Evolutionary conservation across 768 basidiomycete genomes (phyloP).

Genomic region (Hemileccinum rubropunctum): DNA sequence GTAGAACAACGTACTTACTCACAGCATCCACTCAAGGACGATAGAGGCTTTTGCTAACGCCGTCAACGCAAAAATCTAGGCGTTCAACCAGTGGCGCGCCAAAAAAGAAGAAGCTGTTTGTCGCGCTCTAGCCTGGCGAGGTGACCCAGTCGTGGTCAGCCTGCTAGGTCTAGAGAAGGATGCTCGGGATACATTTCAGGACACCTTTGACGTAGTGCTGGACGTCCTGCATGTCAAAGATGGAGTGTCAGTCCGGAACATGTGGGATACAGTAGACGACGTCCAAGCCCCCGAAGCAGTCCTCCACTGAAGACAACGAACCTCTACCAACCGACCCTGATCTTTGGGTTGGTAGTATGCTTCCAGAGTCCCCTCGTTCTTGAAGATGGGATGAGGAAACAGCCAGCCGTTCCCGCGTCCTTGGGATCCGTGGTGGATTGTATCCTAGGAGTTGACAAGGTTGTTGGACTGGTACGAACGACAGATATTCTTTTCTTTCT

Average conservation of each 20-base stretch:
- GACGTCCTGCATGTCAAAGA: conserved; percentile 53
- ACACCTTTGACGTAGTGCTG: conserved; percentile 56
- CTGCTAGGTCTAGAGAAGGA: conserved; percentile 63
- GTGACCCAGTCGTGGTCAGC: conserved; percentile 48
- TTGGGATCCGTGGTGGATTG: conserved; percentile 56
- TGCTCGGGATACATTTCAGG: conserved; percentile 53
- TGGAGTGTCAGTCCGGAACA: conserved; percentile 58
- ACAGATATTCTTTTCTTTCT: conserved; percentile 34
- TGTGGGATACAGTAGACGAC: conserved; percentile 25
- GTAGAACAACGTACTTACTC: conserved; percentile 20
- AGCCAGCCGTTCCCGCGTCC: conserved; percentile 51
- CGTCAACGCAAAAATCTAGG: conserved; percentile 54
- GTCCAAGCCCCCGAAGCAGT: conserved; percentile 56
- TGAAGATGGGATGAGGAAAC: conserved; percentile 24
- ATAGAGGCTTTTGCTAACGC: conserved; percentile 85
- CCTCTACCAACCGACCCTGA: conserved; percentile 65
- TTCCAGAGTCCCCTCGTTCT: conserved; percentile 42
- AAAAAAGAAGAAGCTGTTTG: conserved; percentile 63
- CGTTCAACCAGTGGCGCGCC: conserved; percentile 71
- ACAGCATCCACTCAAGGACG: conserved; percentile 45
- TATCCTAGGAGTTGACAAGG: conserved; percentile 70
- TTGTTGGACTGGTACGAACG: conserved; percentile 68
- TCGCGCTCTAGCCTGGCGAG: conserved; percentile 50
- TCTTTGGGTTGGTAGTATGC: conserved; percentile 77
- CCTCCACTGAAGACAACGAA: conserved; percentile 75